Base-by-base conservation (phyloP, 495 filamentous ascomycete genomes). In the Aspergillus cavernicola region DNA sequence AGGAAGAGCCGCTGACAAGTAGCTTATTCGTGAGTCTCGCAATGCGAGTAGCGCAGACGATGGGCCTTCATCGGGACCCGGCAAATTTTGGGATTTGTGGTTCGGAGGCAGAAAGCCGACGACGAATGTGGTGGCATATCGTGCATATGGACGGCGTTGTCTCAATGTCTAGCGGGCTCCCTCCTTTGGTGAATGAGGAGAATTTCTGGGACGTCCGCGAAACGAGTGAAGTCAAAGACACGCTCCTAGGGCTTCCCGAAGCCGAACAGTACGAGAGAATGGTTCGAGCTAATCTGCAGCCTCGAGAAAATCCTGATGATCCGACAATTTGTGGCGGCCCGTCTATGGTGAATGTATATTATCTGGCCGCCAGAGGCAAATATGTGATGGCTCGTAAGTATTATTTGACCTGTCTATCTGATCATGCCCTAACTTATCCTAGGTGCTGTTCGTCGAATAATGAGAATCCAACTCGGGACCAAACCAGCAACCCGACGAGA, bases 91-190 rank as follows among this genome's bases (percentile, higher is more conserved):
- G 82, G 0, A 78, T 89, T n/a, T 58, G 75, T 4, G 77, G 84
- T 2, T 80, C 82, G 49, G 84, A 88, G 57, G 79, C 84, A 13
- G 86, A 89, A 58, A 84, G 85, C 63, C 76, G 86, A 15, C 76
- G 86, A 46, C 74, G 86, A 1, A 65, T 88, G 31, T 89, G 86
- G 86, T 89, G 84, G 85, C 82, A 85, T 54, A 85, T 89, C 29
- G 70, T 87, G 56, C 75, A 85, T 50, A 79, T 86, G 57, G 86
- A 89, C 49, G 72, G 71, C 4, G 69, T 77, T 16, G 70, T 77
- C 7, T 67, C 74, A 2, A 75, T 77, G 72, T 75, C 74, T 1
- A 75, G 72, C 31, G 74, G 74, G 0, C 59, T 77, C 6, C 74
- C 74, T 35, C 74, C 72, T 16, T 41, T 75, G 31, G 65, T 77